Base-by-base conservation (phyloP, 768 basidiomycete genomes). In the Rhodotorula sphaerocarpa region DNA sequence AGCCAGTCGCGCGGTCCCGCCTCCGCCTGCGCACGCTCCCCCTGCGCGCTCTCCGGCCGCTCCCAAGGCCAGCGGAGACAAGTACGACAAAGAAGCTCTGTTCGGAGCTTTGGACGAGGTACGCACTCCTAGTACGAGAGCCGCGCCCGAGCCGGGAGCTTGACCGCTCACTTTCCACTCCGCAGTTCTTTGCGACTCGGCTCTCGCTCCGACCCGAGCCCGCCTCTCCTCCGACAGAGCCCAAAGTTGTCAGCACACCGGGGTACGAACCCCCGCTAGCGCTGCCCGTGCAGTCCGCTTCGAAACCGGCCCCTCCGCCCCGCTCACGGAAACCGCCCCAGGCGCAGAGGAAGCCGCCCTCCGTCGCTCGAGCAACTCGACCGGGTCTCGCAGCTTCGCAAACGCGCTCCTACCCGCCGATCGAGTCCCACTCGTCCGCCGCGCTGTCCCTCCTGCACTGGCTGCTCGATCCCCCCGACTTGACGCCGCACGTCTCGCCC, bases 401-500 rank as follows among this genome's bases (percentile, higher is more conserved):
- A 41, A 31, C 34, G 16, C 53, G 56, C 15, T 57, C 61, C 18
- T 63, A 68, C 62, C 66, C 66, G 7, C 62, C 59, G 0, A 34
- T 42, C 9, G 23, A 45, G 7, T 31, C 59, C 9, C 60, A 61
- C 44, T 58, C 59, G 15, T 68, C 59, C n/a, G 44, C 63, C n/a
- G 63, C 67, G 21, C 59, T 64, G 55, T 44, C 59, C 7, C 43
- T 68, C 48, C 54, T 55, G 0, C 59, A 61, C 59, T 65, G 33
- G 39, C 39, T 68, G 39, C 48, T 51, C 39, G 12, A 27, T 28
- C 7, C 28, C 7, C 53, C 62, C 36, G 57, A 18, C 23, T 44
- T n/a, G 43, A 7, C 15, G 7, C 39, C 39, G 12, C 39, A 10
- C 20, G 12, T 20, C 39, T n/a, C n/a, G n/a, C n/a, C n/a, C n/a